These are phyloP conservation scores for Peronospora destructor DNA, from an alignment of 352 stramenopile genomes.

Conservation along the genomic window DNA sequence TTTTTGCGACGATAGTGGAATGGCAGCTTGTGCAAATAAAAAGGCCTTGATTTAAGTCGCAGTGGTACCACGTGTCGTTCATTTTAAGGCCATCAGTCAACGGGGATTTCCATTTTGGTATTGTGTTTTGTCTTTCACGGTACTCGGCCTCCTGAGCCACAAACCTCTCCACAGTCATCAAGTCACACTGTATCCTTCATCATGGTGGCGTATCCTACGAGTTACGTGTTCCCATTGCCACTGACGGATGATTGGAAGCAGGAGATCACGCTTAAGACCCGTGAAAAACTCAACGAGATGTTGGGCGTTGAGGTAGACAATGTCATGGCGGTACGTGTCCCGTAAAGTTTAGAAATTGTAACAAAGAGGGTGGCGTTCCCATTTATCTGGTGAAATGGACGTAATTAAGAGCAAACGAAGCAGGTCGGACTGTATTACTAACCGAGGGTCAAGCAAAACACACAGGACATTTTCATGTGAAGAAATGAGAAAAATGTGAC, in stretches of 20 bases:
- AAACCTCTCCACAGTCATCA: not conserved
- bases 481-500: constrained; percentile 6
- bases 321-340: constrained; percentile 79
- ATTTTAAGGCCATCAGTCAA: too few relatives aligned
- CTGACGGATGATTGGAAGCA: constrained; percentile 54
- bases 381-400: constrained; percentile 27
- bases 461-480: not conserved
- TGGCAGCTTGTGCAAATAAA: too few relatives aligned
- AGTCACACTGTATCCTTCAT: not conserved
- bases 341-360: not conserved
- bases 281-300: constrained; percentile 65
- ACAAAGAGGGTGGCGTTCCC: constrained; percentile 14
- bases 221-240: constrained; percentile 56
- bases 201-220: constrained; percentile 22
- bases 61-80: not conserved
- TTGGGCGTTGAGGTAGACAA: constrained; percentile 77
- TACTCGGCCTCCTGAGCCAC: too few relatives aligned
- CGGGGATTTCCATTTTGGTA: too few relatives aligned
- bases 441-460: too few relatives aligned
- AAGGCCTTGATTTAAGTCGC: not conserved
- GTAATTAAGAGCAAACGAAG: not conserved
- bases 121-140: too few relatives aligned
- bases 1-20: too few relatives aligned
- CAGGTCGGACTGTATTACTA: too few relatives aligned
- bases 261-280: constrained; percentile 43